phyloP scores from a whole-genome alignment of 2,329 filamentous ascomycete genomes.

The Aspergillus pseudonomiae region DNA sequence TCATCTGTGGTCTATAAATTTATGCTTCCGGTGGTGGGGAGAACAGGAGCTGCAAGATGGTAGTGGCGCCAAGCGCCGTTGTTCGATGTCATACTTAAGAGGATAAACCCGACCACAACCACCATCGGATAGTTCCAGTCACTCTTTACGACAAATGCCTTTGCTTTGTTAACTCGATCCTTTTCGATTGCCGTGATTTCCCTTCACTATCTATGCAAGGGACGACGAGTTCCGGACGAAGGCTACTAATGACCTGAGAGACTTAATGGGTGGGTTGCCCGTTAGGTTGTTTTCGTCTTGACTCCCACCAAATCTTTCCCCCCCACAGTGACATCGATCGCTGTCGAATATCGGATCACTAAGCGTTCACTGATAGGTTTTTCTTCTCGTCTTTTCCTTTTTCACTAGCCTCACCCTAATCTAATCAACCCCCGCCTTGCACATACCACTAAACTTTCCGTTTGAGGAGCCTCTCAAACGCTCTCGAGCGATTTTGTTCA shows the following conservation, averaged over 20 bases:
- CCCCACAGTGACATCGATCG: constrained; percentile 24
- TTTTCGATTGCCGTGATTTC: background rate
- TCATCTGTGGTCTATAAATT: background rate
- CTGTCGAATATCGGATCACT: constrained; percentile 16
- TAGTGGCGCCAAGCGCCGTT: constrained; percentile 14
- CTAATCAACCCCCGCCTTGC: background rate
- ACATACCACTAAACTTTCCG: background rate
- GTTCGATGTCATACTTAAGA: constrained; percentile 15
- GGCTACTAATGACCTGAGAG: background rate
- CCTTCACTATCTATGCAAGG: background rate
- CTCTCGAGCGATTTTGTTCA: constrained; percentile 1
- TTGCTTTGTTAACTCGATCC: background rate
- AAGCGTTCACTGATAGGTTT: constrained; percentile 13
- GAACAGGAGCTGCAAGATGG: background rate
- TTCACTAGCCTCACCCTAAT: background rate
- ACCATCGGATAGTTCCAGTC: background rate
- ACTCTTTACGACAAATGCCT: background rate
- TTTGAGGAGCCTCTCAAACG: background rate
- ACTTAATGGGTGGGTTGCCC: background rate
- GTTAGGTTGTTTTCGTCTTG: background rate
- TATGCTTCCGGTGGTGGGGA: background rate
- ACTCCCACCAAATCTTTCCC: constrained; percentile 7
- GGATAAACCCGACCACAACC: background rate
- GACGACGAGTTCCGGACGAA: background rate
- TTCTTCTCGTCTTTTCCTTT: background rate